Percentiles rank a stretch among this genome's conserved stretches.
Evolutionary conservation across 2,329 filamentous ascomycete genomes (phyloP).

Genomic region (Fusarium chlamydosporum): DNA sequence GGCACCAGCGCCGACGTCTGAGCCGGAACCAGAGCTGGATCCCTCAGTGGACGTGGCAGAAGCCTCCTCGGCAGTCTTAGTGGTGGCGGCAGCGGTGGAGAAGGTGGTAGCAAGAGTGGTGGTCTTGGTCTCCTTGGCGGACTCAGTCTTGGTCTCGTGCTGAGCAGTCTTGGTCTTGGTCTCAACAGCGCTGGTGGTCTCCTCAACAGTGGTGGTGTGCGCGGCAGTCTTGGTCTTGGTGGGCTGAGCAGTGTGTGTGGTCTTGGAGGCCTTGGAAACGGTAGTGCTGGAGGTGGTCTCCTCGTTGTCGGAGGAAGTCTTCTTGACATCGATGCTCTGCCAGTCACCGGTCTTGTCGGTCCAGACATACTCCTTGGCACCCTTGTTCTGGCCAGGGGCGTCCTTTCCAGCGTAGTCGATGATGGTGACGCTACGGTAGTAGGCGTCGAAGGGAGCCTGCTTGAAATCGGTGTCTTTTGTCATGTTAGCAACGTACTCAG

Average conservation of each 20-base stretch:
- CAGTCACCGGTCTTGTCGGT: conserved; percentile 64
- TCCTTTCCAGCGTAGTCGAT: conserved; percentile 68
- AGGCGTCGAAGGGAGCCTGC: conserved; percentile 67
- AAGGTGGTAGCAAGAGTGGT: conserved; percentile 11
- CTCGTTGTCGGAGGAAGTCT: conserved; percentile 53
- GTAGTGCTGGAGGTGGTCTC: conserved; percentile 43
- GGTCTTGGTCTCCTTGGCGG: conserved; percentile 21
- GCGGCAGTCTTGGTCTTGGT: conserved; percentile 35
- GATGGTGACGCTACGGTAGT: conserved; percentile 70
- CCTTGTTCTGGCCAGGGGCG: conserved; percentile 53
- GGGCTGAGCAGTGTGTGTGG: conserved; percentile 36
- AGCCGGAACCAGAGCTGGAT: conserved; percentile 43
- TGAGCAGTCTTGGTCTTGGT: conserved; percentile 32
- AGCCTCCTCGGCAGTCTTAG: conserved; percentile 14
- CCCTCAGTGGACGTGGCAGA: conserved; percentile 31
- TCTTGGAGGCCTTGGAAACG: conserved; percentile 31
- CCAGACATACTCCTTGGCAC: conserved; percentile 67
- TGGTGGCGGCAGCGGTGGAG: conserved; percentile 32
- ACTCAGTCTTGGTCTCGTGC: conserved; percentile 18
- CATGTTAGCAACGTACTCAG: conserved; percentile 5
- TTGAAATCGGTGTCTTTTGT: conserved; percentile 64
- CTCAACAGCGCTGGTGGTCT: conserved; percentile 34
- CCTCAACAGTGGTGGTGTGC: conserved; percentile 28
- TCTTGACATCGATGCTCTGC: conserved; percentile 66
- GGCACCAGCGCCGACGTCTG: conserved; percentile 25